A percentile compares a stretch with the other conserved stretches of the same genome.
phyloP scores from a whole-genome alignment of 1,284 basidiomycete species.

The Dichomitus squalens region DNA sequence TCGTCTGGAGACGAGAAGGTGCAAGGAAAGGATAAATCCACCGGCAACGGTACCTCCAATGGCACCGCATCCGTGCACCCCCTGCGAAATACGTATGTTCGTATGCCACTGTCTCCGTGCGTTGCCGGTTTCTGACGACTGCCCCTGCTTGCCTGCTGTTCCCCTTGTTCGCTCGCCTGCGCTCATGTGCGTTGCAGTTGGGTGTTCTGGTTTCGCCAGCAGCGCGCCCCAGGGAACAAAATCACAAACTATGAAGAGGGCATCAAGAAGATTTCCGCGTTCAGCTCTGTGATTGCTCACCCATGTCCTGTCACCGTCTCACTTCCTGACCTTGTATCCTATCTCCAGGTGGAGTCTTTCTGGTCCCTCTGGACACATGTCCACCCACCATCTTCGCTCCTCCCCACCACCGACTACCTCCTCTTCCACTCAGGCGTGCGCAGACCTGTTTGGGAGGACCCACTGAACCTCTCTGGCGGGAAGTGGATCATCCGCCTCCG shows the following conservation, averaged over 20 bases:
- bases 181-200: conserved; percentile 49
- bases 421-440: conserved; percentile 82
- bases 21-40: conserved; percentile 45
- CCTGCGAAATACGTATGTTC: conserved; percentile 84
- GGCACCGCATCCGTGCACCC: conserved; percentile 57
- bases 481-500: conserved; percentile 90
- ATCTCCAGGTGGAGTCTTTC: conserved; percentile 72
- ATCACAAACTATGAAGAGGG: conserved; percentile 82
- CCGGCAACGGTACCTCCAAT: conserved; percentile 40
- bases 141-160: background rate
- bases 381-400: conserved; percentile 68
- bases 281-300: conserved; percentile 63
- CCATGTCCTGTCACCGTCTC: background rate
- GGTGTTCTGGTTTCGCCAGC: conserved; percentile 87
- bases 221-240: conserved; percentile 79
- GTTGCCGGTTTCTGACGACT: conserved; percentile 24
- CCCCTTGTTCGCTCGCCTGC: background rate
- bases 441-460: conserved; percentile 90
- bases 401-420: conserved; percentile 83
- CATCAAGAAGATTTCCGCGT: conserved; percentile 82
- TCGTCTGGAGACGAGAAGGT: conserved; percentile 45
- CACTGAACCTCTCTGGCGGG: conserved; percentile 83
- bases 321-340: background rate
- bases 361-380: conserved; percentile 86
- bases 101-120: conserved; percentile 40